These are phyloP conservation scores for Entelexis sorbosivorans DNA, from an alignment of 1,139 yeast genomes.

Conservation along the genomic window DNA sequence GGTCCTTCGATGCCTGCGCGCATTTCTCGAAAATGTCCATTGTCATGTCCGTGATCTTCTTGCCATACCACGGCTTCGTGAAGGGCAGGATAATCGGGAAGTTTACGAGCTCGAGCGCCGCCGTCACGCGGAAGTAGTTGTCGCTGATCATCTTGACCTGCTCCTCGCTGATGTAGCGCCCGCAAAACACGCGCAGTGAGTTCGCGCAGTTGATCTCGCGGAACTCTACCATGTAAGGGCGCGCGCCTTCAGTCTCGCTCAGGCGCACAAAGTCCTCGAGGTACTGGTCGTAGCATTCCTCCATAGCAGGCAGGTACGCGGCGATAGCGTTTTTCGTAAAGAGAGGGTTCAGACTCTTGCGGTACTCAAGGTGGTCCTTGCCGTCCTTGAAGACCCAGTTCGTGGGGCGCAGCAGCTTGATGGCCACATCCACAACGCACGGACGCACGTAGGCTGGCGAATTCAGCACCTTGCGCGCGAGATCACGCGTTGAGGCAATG, in stretches of 20 bases:
- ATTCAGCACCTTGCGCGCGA: conserved; percentile 77
- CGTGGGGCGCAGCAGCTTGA: conserved; percentile 81
- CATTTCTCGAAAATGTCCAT: conserved; percentile 83
- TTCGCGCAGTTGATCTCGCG: conserved; percentile 93
- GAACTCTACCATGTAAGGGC: conserved; percentile 78
- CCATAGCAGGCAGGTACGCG: conserved; percentile 73
- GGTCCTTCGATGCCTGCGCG: conserved; percentile 74
- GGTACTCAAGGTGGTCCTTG: conserved; percentile 84
- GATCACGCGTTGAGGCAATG: conserved; percentile 81
- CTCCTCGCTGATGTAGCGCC: conserved; percentile 82
- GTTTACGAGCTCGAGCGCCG: conserved; percentile 91
- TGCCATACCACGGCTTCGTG: conserved; percentile 97
- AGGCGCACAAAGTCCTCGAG: conserved; percentile 46
- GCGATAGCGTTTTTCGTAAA: conserved; percentile 78
- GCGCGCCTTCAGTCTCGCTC: conserved; percentile 38
- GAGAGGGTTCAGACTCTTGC: conserved; percentile 79
- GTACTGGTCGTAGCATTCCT: conserved; percentile 69
- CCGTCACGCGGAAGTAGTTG: conserved; percentile 80
- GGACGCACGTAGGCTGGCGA: conserved; percentile 87
- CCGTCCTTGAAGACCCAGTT: conserved; percentile 98
- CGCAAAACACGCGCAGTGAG: conserved; percentile 87
- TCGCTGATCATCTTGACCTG: conserved; percentile 82
- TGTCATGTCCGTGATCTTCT: conserved; percentile 81
- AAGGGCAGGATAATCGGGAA: conserved; percentile 92
- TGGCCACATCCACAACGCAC: conserved; percentile 94